Conservation (phyloP, 352 stramenopile genomes). For the Pythium biforme region DNA sequence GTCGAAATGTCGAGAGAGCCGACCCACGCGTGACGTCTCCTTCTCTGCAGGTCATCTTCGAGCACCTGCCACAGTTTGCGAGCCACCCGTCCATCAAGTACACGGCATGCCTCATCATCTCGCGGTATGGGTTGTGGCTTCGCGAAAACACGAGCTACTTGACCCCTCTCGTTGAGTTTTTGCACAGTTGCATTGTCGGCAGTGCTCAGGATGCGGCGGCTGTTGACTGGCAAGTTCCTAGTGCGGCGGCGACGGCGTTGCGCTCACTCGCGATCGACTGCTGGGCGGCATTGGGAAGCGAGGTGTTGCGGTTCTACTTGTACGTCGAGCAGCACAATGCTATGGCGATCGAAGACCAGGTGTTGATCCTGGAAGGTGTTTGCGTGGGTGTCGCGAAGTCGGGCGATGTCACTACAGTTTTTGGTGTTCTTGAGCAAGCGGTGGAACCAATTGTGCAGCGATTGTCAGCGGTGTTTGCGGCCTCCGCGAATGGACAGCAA, state of each 20-base stretch:
- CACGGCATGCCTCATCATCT: constrained; percentile 82
- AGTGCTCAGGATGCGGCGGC: constrained; percentile 47
- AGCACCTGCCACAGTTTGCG: constrained; percentile 70
- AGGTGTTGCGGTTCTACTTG: constrained; percentile 77
- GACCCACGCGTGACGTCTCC: constrained; percentile 29
- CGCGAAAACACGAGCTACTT: constrained; percentile 46
- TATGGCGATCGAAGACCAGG: constrained; percentile 77
- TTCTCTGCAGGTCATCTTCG: constrained; percentile 72
- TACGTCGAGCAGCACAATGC: constrained; percentile 67
- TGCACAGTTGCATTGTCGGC: constrained; percentile 68
- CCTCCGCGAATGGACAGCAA: constrained; percentile 31
- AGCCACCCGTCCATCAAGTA: constrained; percentile 82
- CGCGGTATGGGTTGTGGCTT: constrained; percentile 80
- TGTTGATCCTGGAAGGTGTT: constrained; percentile 82
- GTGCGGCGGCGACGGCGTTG: constrained; percentile 67
- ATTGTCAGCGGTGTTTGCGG: constrained; percentile 44
- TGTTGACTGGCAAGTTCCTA: constrained; percentile 71
- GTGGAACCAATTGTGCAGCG: constrained; percentile 63
- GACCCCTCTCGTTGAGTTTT: constrained; percentile 55
- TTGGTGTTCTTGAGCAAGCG: constrained; percentile 61
- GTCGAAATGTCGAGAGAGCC: constrained; percentile 65
- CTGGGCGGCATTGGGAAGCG: constrained; percentile 59
- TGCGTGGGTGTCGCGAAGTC: constrained; percentile 55
- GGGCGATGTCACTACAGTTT: constrained; percentile 41
- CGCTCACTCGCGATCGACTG: constrained; percentile 77